Evolutionary conservation across 768 basidiomycete species (phyloP), one percentile per base, ranked within the genome.

Genomic region (Leccinellum luteum): DNA sequence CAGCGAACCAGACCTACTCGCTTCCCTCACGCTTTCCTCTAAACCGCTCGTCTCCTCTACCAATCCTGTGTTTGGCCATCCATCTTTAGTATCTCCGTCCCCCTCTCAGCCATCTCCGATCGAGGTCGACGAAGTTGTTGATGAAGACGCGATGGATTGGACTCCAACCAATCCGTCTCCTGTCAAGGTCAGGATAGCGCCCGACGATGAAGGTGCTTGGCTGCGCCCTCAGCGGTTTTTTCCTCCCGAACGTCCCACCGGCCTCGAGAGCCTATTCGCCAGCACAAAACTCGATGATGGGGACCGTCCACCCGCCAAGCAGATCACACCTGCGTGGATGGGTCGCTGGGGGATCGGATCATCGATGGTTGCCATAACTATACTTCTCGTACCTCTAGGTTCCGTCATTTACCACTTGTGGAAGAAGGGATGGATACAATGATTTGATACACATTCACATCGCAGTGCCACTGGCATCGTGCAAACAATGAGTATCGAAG

Each of bases 191-290:
- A 57, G 65, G 74, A 63, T 59, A 56, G 8, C 52, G 1, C 52
- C 60, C 44, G 60, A 72, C 30, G 60, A 79, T 19, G 78, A 81
- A 53, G 76, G 75, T 8, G 69, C 74, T 25, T 85, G 81, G 83
- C 64, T 92, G 51, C 81, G 84, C 5, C 88, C 86, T 4, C 89
- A 90, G 62, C 79, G 80, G 14, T 92, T 90, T 67, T 92, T 90
- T 62, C 81, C 87, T 15, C 89, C 89, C 0, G 89, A 90, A 67
- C 81, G 83, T 59, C 87, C 89, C 1, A 92, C 89, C 1, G 89
- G 89, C 14, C 77, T 92, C 8, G 89, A 92, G 69, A 76, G 78
- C 35, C 72, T 92, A 15, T 86, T 91, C 59, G 84, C 85, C 56
- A 77, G 75, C 59, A 84, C 87, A 12, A 79, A 77, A 51, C 73